Evolutionary conservation across 202 grass and related monocot species (phyloP), one percentile per base, ranked within the genome.

Genomic region (Bolboschoenoplectus hybrid): DNA sequence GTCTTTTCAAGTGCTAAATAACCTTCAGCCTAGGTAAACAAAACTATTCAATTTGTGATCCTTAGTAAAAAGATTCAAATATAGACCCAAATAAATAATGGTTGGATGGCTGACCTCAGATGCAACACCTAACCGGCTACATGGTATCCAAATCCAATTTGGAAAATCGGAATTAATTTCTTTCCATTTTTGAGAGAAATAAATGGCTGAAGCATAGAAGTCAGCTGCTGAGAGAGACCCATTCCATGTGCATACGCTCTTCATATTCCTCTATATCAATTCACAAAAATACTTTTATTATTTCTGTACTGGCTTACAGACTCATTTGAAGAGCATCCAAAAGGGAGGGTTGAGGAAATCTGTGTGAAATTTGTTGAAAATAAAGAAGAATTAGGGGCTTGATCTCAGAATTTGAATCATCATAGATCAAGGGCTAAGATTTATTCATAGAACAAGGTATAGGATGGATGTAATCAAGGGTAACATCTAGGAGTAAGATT

Each of bases 81-180:
- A 5, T 39, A 80, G 16, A 19, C 16, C 34, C 1, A 49, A 80
- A 64, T 7, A 3, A 62, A 44, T 46, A 16, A 7, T 69, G 6
- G 3, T 17, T 53, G 17, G 17, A 61, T 3, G 34, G 46, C 49
- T 58, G 0, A 94, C 97, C 91, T 92, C 68, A 60, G 86, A 92
- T 44, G 52, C 77, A 65, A 63, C 53, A 11, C 91, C 90, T 46
- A 88, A 40, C 81, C 63, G 88, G 70, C 60, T 74, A 81, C 82
- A 89, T 84, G 92, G 88, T n/a, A 85, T 83, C 97, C 97, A 94
- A 2, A 51, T 55, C 92, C 97, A 98, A 26, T 91, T 71, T 7
- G 93, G 92, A 77, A 94, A 91, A 50, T 91, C 80, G 7, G 77
- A 88, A 47, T 89, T 85, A 43, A 88, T 85, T 82, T 90, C 87